These are phyloP conservation scores for Adansonia grandidieri DNA, from an alignment of 441 rosid species.

Conservation along the genomic window DNA sequence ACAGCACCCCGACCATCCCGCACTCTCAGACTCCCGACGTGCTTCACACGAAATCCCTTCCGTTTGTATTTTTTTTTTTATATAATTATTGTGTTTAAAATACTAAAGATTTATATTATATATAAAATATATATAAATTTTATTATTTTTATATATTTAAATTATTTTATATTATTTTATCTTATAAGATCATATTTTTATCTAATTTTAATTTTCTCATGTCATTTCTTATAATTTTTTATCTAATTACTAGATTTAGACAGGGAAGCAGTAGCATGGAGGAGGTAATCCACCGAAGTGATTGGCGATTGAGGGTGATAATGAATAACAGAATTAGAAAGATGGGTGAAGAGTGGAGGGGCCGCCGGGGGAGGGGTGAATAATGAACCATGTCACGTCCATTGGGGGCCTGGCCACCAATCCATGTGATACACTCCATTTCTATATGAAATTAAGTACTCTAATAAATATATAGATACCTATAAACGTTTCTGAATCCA, in stretches of 20 bases:
- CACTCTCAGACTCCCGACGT: neutral
- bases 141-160: too few relatives aligned
- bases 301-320: neutral
- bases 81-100: too few relatives aligned
- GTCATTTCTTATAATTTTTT: too few relatives aligned
- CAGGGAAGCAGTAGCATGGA: neutral
- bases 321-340: neutral
- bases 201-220: too few relatives aligned
- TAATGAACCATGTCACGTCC: slow-evolving; percentile 38
- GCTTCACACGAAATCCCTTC: neutral
- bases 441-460: neutral
- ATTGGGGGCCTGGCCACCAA: slow-evolving; percentile 50
- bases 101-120: too few relatives aligned
- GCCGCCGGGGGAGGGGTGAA: slow-evolving; percentile 37
- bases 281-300: neutral
- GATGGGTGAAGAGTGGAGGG: slow-evolving; percentile 29
- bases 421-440: neutral
- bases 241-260: too few relatives aligned
- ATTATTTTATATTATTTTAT: too few relatives aligned
- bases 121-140: too few relatives aligned
- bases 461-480: neutral
- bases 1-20: neutral
- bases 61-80: neutral
- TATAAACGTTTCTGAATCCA: neutral
- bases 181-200: too few relatives aligned